Evolutionary conservation across 345 rosid genomes (phyloP), one percentile per base, ranked within the genome.

Genomic region (Nephelium lappaceum): DNA sequence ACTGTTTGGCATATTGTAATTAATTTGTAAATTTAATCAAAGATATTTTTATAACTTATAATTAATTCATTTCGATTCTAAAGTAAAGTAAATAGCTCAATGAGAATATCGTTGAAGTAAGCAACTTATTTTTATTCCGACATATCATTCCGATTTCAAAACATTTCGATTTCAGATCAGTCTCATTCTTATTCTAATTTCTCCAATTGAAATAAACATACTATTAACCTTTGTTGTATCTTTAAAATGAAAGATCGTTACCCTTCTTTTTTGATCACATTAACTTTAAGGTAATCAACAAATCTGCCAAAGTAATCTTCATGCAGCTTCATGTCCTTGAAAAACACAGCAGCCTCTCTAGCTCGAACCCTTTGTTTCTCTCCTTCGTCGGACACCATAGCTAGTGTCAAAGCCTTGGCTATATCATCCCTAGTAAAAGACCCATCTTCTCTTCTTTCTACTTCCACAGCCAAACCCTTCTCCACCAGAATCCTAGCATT

Each of bases 401-500:
- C 85, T 3, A 58, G 47, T 51, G 63, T 73, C 39, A 85, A 36
- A 66, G 85, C 77, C 4, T 71, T 60, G 1, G 75, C 75, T 7
- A 85, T 62, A 12, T 47, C 75, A 7, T 82, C 65, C 5, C 72
- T 67, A 7, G 25, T 73, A 67, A 79, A 82, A 0, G 81, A 79
- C 2, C 85, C 87, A 45, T 82, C 87, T 31, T 73, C 68, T 5
- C 47, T n/a, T 47, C 85, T 79, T 42, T 72, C 72, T 6, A 79
- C 76, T 64, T 80, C 86, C 9, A 80, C 77, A 0, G 69, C 86
- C 41, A 80, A 27, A 8, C 79, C 81, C 67, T 77, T 77, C 60
- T 80, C 83, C n/a, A 73, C 77, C 64, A 83, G 1, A 39, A 69
- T n/a, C 76, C 83, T 83, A 2, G 83, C 83, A 43, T 69, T 77